These are phyloP conservation scores for Nyssa sinensis DNA, from an alignment of 148 eudicot genomes.

Conservation along the genomic window DNA sequence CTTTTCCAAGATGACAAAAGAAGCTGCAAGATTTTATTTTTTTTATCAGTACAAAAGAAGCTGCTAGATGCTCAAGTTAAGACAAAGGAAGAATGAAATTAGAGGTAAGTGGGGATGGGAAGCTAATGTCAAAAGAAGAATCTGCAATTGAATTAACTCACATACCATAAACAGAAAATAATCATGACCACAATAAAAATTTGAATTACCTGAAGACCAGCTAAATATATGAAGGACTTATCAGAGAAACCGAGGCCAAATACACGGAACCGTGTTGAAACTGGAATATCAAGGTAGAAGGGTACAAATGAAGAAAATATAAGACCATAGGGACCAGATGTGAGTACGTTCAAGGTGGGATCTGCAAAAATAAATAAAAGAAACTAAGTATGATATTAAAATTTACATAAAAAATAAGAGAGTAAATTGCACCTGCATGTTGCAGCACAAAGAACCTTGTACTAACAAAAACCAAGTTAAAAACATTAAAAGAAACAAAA, in stretches of 20 bases:
- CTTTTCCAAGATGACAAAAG: conserved; percentile 93
- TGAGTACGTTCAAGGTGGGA: conserved; percentile 51
- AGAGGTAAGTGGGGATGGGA: conserved; percentile 17
- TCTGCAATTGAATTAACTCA: conserved; percentile 7
- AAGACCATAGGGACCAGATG: conserved; percentile 92
- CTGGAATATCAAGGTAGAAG: conserved; percentile 89
- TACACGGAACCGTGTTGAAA: conserved; percentile 82
- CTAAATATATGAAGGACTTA: conserved; percentile 91
- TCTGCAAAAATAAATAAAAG: conserved; percentile 50
- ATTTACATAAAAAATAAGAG: not conserved
- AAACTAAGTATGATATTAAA: not conserved
- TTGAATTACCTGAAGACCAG: conserved; percentile 89
- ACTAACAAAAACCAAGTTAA: not conserved
- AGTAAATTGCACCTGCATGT: not conserved
- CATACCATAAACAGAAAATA: not conserved
- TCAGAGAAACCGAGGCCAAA: conserved; percentile 77
- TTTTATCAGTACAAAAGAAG: conserved; percentile 90
- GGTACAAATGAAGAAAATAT: conserved; percentile 92
- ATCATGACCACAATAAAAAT: not conserved
- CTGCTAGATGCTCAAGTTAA: conserved; percentile 35
- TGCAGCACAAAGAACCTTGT: not conserved
- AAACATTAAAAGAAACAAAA: not conserved
- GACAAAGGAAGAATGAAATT: conserved; percentile 34
- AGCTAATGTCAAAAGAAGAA: conserved; percentile 3
- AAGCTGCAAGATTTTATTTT: conserved; percentile 77